phyloP scores from a whole-genome alignment of 2,329 filamentous ascomycete genomes.

The Chaetomiaceae sp. region DNA sequence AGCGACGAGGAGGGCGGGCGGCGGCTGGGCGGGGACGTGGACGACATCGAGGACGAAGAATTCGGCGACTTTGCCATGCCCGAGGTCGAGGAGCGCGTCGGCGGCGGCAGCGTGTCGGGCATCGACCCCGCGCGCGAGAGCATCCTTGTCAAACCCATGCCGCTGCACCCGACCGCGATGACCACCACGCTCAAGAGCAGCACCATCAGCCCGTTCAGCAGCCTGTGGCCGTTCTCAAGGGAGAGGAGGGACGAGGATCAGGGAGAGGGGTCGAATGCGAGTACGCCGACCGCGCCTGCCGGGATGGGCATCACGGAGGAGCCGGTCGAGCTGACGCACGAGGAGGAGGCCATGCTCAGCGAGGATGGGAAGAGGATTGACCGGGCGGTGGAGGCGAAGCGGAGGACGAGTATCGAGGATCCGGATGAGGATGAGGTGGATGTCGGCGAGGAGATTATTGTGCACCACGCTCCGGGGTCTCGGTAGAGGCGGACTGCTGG shows the following conservation, averaged over 20 bases:
- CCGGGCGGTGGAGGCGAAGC: constrained; percentile 48
- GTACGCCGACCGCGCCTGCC: constrained; percentile 18
- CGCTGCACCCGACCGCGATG: constrained; percentile 41
- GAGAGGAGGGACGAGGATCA: constrained; percentile 32
- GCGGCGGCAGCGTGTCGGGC: constrained; percentile 15
- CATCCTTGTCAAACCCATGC: constrained; percentile 51
- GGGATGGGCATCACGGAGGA: constrained; percentile 33
- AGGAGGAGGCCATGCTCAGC: constrained; percentile 28
- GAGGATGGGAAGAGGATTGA: constrained; percentile 43
- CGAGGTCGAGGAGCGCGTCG: constrained; percentile 38
- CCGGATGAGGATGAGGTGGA: constrained; percentile 49
- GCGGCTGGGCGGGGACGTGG: constrained; percentile 46
- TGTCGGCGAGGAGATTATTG: constrained; percentile 24
- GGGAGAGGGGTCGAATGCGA: not conserved
- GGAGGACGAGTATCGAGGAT: constrained; percentile 56
- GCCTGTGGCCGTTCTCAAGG: constrained; percentile 56
- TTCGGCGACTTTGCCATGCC: constrained; percentile 67
- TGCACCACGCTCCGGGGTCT: constrained; percentile 8
- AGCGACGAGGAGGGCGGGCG: constrained; percentile 40
- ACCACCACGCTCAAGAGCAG: constrained; percentile 25
- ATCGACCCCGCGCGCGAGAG: constrained; percentile 34
- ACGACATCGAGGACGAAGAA: constrained; percentile 58
- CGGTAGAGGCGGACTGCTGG: constrained; percentile 2
- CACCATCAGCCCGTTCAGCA: constrained; percentile 38
- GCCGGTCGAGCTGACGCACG: constrained; percentile 21